phyloP scores from a whole-genome alignment of 441 rosid genomes.

The Erodium chrysanthum region DNA sequence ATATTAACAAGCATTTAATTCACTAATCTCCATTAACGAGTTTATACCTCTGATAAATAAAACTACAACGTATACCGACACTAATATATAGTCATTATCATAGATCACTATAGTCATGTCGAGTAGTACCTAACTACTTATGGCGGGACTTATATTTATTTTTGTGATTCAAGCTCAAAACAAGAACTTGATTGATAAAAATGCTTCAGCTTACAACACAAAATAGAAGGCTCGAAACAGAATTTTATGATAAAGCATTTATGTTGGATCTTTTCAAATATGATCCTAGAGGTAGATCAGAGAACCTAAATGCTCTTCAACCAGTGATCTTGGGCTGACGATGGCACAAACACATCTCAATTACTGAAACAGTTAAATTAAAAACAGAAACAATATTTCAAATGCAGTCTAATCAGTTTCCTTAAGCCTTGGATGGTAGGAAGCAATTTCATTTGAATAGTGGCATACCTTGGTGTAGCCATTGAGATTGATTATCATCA shows the following conservation, averaged over 20 bases:
- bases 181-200: background rate
- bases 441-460: background rate
- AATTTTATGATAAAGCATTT: background rate
- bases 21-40: background rate
- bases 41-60: too few species aligned
- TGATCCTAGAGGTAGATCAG: background rate
- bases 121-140: background rate
- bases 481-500: conserved; percentile 79
- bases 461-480: conserved; percentile 80
- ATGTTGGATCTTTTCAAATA: background rate
- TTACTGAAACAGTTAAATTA: background rate
- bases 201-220: background rate
- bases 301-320: background rate
- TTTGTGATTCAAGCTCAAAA: background rate
- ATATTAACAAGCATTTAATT: background rate
- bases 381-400: background rate
- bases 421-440: background rate
- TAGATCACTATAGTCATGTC: too few species aligned
- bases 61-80: too few species aligned
- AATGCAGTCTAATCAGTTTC: too few species aligned
- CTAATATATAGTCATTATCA: too few species aligned
- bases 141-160: background rate
- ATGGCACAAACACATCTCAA: background rate
- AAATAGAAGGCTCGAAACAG: background rate
- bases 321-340: background rate